These are phyloP conservation scores for Onygena corvina DNA, from an alignment of 2,329 filamentous ascomycete species.

Conservation along the genomic window DNA sequence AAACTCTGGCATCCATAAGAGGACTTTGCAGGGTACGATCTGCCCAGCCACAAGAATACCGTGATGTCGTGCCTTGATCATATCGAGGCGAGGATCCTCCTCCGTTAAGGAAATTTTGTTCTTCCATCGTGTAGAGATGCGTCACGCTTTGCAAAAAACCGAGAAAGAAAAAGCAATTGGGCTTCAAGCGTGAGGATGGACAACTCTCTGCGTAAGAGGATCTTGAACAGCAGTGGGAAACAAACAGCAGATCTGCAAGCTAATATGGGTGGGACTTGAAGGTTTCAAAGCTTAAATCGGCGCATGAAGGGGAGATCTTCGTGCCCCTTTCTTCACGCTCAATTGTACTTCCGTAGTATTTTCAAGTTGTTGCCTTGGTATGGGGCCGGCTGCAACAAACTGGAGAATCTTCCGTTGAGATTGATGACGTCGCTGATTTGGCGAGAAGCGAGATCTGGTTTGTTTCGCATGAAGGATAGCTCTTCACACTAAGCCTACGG, in stretches of 20 bases:
- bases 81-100: constrained; percentile 2
- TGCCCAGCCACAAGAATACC: not conserved
- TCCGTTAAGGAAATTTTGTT: not conserved
- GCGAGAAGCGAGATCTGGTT: too few relatives aligned
- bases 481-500: too few relatives aligned
- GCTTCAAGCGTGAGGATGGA: too few relatives aligned
- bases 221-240: too few relatives aligned
- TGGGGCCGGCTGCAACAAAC: too few relatives aligned
- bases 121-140: not conserved
- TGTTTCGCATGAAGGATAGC: too few relatives aligned
- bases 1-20: constrained; percentile 2
- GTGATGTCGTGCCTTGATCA: constrained; percentile 4
- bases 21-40: constrained; percentile 6
- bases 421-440: too few relatives aligned
- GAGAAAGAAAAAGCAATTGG: not conserved
- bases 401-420: too few relatives aligned
- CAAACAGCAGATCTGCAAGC: not conserved
- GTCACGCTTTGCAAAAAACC: not conserved
- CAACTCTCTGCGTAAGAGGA: too few relatives aligned
- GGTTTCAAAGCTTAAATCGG: not conserved
- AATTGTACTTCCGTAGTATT: not conserved
- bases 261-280: not conserved
- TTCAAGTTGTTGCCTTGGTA: too few relatives aligned
- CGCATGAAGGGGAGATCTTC: not conserved
- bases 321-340: not conserved